Percentiles rank a stretch among this genome's conserved stretches.
These are phyloP conservation scores for Saccharomycopsis sp. DNA, from an alignment of 805 yeast species.

Conservation along the genomic window DNA sequence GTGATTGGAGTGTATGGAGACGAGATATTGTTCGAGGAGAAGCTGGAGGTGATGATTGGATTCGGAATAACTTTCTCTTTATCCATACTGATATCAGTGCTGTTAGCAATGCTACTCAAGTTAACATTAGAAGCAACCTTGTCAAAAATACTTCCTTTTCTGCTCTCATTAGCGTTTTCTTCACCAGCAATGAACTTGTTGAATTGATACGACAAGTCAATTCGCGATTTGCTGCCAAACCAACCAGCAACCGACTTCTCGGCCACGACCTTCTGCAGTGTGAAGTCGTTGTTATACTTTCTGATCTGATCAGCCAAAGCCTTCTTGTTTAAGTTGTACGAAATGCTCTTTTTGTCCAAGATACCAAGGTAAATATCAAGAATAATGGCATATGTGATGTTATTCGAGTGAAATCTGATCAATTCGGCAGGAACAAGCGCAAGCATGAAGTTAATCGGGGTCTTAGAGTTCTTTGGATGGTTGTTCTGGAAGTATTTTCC, in stretches of 20 bases:
- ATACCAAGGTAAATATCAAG: conserved; percentile 16
- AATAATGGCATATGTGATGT: conserved; percentile 12
- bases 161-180: conserved; percentile 11
- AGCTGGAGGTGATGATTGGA: background rate
- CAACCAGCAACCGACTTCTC: conserved; percentile 15
- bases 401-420: conserved; percentile 11
- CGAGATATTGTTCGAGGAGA: background rate
- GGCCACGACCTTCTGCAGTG: conserved; percentile 1
- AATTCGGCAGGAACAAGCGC: conserved; percentile 18
- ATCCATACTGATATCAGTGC: background rate
- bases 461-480: background rate
- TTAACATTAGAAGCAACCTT: conserved; percentile 12
- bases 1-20: conserved; percentile 20
- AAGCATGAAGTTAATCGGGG: conserved; percentile 17
- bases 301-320: conserved; percentile 3
- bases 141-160: conserved; percentile 15
- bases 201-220: conserved; percentile 17
- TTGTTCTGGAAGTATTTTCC: conserved; percentile 13
- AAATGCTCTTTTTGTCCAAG: conserved; percentile 12
- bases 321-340: conserved; percentile 2
- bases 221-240: conserved; percentile 17
- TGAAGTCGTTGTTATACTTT: conserved; percentile 13
- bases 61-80: background rate
- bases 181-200: conserved; percentile 22
- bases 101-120: background rate